Percentiles rank a stretch among this genome's conserved stretches.
Evolutionary conservation across 495 filamentous ascomycete genomes (phyloP).

Genomic region (Aspergillus kassunensis): DNA sequence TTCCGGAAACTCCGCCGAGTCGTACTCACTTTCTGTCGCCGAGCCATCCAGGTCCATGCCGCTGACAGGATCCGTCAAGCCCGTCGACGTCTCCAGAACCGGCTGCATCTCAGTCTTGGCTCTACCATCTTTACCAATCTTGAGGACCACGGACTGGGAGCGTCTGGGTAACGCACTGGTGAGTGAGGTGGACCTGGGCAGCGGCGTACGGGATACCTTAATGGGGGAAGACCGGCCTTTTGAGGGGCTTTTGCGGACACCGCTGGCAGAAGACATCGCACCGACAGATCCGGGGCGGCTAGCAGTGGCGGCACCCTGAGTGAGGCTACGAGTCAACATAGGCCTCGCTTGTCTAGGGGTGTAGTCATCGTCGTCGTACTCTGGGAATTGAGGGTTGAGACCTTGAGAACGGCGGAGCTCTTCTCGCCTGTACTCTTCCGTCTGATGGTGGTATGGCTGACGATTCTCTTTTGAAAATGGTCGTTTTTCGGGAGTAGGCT

Average conservation of each 20-base stretch:
- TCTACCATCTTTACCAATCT: conserved; percentile 66
- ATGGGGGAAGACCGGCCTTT: conserved; percentile 41
- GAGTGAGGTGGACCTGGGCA: conserved; percentile 31
- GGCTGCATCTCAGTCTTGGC: conserved; percentile 68
- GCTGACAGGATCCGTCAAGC: conserved; percentile 37
- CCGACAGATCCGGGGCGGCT: conserved; percentile 27
- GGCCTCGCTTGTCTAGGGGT: conserved; percentile 46
- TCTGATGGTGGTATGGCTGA: conserved; percentile 57
- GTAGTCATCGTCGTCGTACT: conserved; percentile 38
- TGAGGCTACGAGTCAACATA: conserved; percentile 58
- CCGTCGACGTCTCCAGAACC: conserved; percentile 42
- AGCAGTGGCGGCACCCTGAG: conserved; percentile 32
- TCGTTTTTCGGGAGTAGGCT: conserved; percentile 33
- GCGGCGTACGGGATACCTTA: conserved; percentile 32
- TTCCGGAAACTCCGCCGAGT: conserved; percentile 63
- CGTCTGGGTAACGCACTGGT: conserved; percentile 31
- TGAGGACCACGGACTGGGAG: conserved; percentile 56
- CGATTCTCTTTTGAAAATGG: conserved; percentile 31
- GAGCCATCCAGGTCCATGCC: conserved; percentile 47
- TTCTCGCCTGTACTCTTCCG: conserved; percentile 53
- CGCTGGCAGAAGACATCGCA: conserved; percentile 32
- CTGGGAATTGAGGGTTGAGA: conserved; percentile 14
- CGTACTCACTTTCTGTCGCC: conserved; percentile 45
- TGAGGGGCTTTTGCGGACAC: conserved; percentile 43
- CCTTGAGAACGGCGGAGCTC: conserved; percentile 41